Evolutionary conservation across 202 grass and related monocot genomes (phyloP).

Genomic region (Panicum virgatum): DNA sequence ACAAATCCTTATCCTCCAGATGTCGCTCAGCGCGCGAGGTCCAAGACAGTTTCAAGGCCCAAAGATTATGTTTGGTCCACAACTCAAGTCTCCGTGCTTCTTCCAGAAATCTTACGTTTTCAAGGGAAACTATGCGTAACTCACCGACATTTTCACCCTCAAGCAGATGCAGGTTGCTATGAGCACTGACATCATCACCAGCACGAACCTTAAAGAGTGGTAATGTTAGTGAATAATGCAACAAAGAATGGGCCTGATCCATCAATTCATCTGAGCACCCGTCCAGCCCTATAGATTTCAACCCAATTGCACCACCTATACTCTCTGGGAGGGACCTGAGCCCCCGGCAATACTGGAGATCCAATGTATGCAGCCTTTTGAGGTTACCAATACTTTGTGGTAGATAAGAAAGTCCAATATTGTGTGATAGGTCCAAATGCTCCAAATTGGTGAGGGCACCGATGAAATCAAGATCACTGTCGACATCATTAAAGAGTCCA

Average conservation of each 20-base stretch:
- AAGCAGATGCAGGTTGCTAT: neutral
- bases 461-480: neutral
- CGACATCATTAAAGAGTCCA: too few species aligned
- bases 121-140: neutral
- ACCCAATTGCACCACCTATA: neutral
- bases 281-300: neutral
- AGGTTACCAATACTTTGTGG: neutral
- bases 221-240: neutral
- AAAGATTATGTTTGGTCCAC: neutral
- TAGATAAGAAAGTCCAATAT: neutral
- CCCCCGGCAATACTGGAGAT: accelerated
- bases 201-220: neutral
- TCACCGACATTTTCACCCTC: neutral
- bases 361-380: neutral
- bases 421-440: neutral
- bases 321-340: neutral
- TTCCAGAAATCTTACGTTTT: neutral
- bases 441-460: neutral
- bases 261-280: neutral
- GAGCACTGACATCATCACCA: neutral
- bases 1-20: neutral
- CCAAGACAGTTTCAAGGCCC: neutral
- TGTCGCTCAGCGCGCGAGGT: neutral
- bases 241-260: neutral
- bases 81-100: neutral